Conservation (phyloP, 306 rosid species). For the Comarum palustre region DNA sequence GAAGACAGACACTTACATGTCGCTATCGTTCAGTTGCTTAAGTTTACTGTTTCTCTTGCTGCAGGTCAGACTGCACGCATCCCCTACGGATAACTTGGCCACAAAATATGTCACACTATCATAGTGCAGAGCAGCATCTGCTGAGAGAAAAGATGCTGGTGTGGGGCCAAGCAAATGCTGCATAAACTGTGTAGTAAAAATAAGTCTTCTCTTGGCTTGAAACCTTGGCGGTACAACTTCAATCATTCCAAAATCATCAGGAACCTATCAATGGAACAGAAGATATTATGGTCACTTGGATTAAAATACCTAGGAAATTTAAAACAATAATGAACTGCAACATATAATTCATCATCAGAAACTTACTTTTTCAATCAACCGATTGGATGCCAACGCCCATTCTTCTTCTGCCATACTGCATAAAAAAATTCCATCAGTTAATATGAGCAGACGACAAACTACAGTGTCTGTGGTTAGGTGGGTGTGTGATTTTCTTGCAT, state of each 20-base stretch:
- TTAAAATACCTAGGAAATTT: background rate
- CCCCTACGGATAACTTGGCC: conserved; percentile 40
- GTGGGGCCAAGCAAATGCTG: conserved; percentile 51
- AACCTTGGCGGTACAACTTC: conserved; percentile 31
- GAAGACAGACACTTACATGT: conserved; percentile 36
- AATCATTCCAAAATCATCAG: conserved; percentile 32
- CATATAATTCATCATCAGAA: conserved; percentile 2
- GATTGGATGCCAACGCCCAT: conserved; percentile 44
- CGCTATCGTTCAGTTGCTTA: conserved; percentile 14
- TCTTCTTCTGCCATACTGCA: conserved; percentile 46
- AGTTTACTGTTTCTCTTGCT: conserved; percentile 19
- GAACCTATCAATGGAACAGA: conserved; percentile 37
- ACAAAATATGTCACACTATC: conserved; percentile 40
- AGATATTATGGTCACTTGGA: conserved; percentile 2
- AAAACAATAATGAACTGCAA: background rate
- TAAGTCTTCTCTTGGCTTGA: conserved; percentile 49
- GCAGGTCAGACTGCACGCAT: conserved; percentile 47
- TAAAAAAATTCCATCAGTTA: conserved; percentile 11
- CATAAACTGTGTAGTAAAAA: conserved; percentile 40
- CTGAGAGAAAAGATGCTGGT: conserved; percentile 37
- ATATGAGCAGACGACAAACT: background rate
- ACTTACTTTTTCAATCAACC: conserved; percentile 44
- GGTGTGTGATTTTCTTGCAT: background rate
- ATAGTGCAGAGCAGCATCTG: conserved; percentile 36
- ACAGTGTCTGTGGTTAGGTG: background rate